phyloP scores from a whole-genome alignment of 2,329 filamentous ascomycete genomes.

The Helminthosporium solani region DNA sequence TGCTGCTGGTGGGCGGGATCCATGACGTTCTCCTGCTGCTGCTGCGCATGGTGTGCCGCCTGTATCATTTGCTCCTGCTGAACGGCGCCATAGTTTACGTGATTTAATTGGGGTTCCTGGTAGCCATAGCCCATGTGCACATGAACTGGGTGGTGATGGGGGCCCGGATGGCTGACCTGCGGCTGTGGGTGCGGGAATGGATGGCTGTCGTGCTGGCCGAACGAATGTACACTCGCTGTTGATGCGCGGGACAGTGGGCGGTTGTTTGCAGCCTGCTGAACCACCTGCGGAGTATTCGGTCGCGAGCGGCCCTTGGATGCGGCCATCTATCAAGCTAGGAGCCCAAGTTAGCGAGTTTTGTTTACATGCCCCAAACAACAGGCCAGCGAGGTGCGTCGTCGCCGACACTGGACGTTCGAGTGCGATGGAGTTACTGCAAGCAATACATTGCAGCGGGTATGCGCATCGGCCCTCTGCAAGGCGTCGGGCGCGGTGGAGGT shows the following conservation, averaged over 20 bases:
- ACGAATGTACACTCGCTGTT: conserved; percentile 50
- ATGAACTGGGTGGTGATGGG: conserved; percentile 21
- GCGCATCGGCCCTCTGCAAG: not conserved
- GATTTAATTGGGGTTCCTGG: not conserved
- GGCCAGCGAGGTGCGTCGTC: conserved; percentile 14
- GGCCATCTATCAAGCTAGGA: conserved; percentile 30
- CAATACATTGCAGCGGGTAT: not conserved
- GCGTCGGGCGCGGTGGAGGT: not conserved
- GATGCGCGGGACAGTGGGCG: conserved; percentile 51
- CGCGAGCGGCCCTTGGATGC: conserved; percentile 45
- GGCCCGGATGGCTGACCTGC: conserved; percentile 15
- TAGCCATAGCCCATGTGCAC: conserved; percentile 8
- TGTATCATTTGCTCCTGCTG: conserved; percentile 37
- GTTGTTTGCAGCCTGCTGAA: conserved; percentile 19
- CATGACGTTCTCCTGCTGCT: conserved; percentile 38
- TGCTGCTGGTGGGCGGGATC: conserved; percentile 40
- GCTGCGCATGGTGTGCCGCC: conserved; percentile 39
- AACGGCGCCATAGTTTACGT: conserved; percentile 11
- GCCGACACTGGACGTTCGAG: conserved; percentile 1
- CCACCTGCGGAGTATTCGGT: conserved; percentile 22
- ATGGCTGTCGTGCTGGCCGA: conserved; percentile 35
- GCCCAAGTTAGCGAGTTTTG: conserved; percentile 8
- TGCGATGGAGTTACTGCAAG: not conserved
- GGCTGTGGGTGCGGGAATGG: conserved; percentile 19
- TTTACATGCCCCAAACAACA: conserved; percentile 42